phyloP scores from a whole-genome alignment of 805 yeast genomes.

The Schizosaccharomyces cryophilus region DNA sequence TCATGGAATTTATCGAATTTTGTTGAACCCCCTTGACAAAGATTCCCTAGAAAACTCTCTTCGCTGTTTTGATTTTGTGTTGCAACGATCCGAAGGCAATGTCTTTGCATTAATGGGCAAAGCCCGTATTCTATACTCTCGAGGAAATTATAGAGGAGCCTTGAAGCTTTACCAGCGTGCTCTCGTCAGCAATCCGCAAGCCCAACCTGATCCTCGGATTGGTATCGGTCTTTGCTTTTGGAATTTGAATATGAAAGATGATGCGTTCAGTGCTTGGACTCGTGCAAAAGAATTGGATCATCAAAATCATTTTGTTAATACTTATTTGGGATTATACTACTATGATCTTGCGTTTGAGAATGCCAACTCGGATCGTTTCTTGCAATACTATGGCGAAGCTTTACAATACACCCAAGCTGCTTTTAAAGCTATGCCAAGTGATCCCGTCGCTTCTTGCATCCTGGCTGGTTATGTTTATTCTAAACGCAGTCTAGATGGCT shows the following conservation, averaged over 20 bases:
- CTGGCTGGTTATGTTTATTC: constrained; percentile 52
- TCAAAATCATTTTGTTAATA: constrained; percentile 30
- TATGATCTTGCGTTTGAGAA: constrained; percentile 38
- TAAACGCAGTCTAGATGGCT: constrained; percentile 32
- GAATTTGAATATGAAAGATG: constrained; percentile 51
- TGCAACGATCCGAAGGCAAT: constrained; percentile 20
- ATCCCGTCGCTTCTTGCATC: constrained; percentile 38
- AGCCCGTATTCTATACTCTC: constrained; percentile 55
- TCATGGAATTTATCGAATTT: constrained; percentile 18
- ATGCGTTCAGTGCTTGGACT: constrained; percentile 67
- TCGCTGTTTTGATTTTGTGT: constrained; percentile 38
- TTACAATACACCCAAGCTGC: constrained; percentile 22
- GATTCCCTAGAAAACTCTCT: constrained; percentile 48
- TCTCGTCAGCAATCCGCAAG: constrained; percentile 41
- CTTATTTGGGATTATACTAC: constrained; percentile 40
- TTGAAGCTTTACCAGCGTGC: constrained; percentile 66
- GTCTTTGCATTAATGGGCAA: constrained; percentile 51
- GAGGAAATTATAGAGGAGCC: constrained; percentile 48
- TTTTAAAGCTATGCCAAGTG: constrained; percentile 16
- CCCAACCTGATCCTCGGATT: constrained; percentile 75
- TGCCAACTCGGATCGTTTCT: constrained; percentile 34
- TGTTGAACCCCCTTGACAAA: neutral
- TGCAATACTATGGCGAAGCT: constrained; percentile 31
- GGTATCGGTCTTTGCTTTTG: constrained; percentile 91
- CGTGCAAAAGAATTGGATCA: constrained; percentile 48